Evolutionary conservation across 495 filamentous ascomycete genomes (phyloP), one percentile per base, ranked within the genome.

Genomic region (Penicillium cinerascens): DNA sequence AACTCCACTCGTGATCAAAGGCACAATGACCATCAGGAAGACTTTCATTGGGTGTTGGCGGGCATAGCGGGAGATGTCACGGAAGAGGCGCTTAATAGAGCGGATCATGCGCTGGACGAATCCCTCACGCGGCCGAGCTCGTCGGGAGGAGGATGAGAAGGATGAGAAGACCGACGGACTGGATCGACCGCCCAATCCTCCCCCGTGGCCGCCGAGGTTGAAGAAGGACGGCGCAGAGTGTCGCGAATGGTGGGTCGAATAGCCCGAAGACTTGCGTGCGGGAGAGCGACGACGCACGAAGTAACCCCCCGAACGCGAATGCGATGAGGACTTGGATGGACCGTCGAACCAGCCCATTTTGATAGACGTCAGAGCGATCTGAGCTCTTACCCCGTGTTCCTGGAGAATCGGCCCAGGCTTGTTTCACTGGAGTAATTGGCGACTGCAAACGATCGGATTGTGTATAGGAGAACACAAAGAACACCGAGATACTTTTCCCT

Each of bases 21-120:
- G 91, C 77, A 95, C 79, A 47, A 95, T 81, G 26, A 95, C 85
- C 16, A 93, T 76, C 75, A 92, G 82, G 69, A 95, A 84, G 2
- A 92, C 86, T 69, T 92, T 93, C 56, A 89, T 59, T 0, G 91
- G 91, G 64, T 96, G 82, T 7, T 81, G 75, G 61, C 87, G 83
- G 49, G 87, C 85, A 67, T 91, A 95, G 65, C 82, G 78, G 57
- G 80, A 78, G 11, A 95, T 80, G 56, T 91, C 82, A 48, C 86
- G 86, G 25, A 95, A 65, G 25, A 92, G 74, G 22, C 83, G 84
- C 60, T 82, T 85, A 55, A 95, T 81, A 49, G 86, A 81, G 58
- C 80, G 78, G 60, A 89, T 66, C 35, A 90, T 74, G 51, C 84
- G 84, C 52, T 80, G 66, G 49, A 93, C 68, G 71, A 90, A 93